A percentile compares a stretch with the other conserved stretches of the same genome.
Conservation (phyloP, 257 asterid species). For the Solanum megistacrolobum region DNA sequence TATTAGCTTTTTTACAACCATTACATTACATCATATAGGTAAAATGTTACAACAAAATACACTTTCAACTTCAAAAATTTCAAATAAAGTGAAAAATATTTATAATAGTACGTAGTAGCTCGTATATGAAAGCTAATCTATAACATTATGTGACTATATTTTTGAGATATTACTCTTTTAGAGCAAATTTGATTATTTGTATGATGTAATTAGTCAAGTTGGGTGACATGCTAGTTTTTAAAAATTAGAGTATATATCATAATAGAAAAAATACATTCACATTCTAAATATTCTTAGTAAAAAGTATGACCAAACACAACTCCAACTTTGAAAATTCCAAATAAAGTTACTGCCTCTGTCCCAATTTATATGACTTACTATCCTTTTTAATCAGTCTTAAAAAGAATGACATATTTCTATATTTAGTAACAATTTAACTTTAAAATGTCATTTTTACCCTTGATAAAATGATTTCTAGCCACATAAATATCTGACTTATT, state of each 20-base stretch:
- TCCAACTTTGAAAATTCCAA: neutral
- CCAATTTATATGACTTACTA: neutral
- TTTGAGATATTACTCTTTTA: neutral
- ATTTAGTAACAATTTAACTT: too few species aligned
- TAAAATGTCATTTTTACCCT: neutral
- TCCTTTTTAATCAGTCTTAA: neutral
- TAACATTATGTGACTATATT: neutral
- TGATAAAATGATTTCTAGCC: neutral
- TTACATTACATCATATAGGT: neutral
- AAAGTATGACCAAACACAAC: neutral
- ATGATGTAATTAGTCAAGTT: neutral
- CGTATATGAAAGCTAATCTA: neutral
- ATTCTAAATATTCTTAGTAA: neutral
- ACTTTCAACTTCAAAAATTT: neutral
- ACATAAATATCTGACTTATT: neutral
- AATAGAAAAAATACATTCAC: neutral
- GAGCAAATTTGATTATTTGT: neutral
- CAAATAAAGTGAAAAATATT: neutral
- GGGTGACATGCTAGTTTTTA: neutral
- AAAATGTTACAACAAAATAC: neutral
- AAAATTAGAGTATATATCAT: neutral
- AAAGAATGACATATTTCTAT: neutral
- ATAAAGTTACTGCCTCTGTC: neutral
- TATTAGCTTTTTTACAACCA: neutral
- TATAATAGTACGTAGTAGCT: neutral